Percentiles rank a stretch among this genome's conserved stretches.
Conservation (phyloP, 164 flowering plant genomes). For the Euptelea pleiosperma region DNA sequence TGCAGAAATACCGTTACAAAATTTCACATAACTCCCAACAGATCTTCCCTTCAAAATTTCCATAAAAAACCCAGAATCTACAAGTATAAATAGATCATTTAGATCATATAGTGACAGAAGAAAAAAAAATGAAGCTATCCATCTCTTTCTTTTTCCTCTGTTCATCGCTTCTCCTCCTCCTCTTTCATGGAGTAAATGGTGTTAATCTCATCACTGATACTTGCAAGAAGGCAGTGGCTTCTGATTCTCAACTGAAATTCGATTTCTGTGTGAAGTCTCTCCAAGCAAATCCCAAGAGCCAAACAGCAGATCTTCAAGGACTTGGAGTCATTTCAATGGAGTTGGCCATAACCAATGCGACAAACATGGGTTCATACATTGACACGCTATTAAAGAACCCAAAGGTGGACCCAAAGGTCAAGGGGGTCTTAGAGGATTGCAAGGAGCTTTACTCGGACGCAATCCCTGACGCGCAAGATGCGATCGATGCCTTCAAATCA, state of each 20-base stretch:
- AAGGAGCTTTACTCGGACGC: slow-evolving; percentile 26
- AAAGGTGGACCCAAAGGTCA: background rate
- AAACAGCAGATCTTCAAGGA: slow-evolving; percentile 17
- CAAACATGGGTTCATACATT: slow-evolving; percentile 6
- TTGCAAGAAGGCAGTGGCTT: background rate
- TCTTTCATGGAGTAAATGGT: background rate
- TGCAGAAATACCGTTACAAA: too few relatives aligned
- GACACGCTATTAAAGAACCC: slow-evolving; percentile 11
- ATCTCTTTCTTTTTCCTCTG: background rate
- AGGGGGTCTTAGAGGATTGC: slow-evolving; percentile 25
- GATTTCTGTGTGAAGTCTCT: slow-evolving; percentile 27
- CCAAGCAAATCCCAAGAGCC: slow-evolving; percentile 14
- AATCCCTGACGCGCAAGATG: background rate
- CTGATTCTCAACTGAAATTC: slow-evolving; percentile 16
- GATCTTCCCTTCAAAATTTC: too few relatives aligned
- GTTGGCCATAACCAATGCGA: slow-evolving; percentile 21
- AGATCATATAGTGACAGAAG: too few relatives aligned
- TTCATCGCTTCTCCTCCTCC: background rate
- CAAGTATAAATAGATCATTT: too few relatives aligned
- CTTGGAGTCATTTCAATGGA: slow-evolving; percentile 21
- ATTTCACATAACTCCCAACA: too few relatives aligned
- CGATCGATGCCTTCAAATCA: background rate
- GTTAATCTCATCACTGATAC: slow-evolving; percentile 6
- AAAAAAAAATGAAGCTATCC: background rate
- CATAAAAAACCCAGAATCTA: too few relatives aligned